Evolutionary conservation across 305 asterid genomes (phyloP), one percentile per base, ranked within the genome.

Genomic region (Fraxinus angustifolia): DNA sequence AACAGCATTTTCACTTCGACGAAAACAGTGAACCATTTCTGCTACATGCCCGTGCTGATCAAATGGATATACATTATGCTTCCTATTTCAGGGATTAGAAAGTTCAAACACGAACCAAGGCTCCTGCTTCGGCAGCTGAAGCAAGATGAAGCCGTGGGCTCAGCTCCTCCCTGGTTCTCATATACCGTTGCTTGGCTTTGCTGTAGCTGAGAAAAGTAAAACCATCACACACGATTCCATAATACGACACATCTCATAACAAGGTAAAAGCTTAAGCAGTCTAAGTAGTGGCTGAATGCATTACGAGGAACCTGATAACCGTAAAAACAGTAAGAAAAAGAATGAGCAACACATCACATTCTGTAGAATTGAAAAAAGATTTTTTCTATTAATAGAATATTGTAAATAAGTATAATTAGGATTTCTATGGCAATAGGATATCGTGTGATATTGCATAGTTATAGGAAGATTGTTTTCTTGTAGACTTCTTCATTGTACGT

Each of bases 121-220:
- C 97, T 76, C 99, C 98, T 53, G 99, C 98, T 85, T 96, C 98
- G 74, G 97, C 98, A 80, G 98, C 98, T 79, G 99, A 89, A 19
- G 93, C 97, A 83, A 96, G 99, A 91, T 96, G 98, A 84, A 94
- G 92, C 36, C 81, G 91, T 36, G 98, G 97, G 87, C 90, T 91
- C 77, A 94, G 90, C 87, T 91, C 86, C 83, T 90, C 89, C 89
- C 97, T 87, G 87, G 81, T 89, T 75, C 87, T 87, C 85, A 94
- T 75, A 86, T 96, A 94, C 34, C 97, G 90, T 85, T 92, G 94
- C 83, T 96, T 94, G 84, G 99, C 97, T 84, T 86, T 90, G 90
- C 91, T 93, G 87, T 96, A 96, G 91, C 97, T 96, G 90, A 53
- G 71, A 83, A 33, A 50, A 53, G 79, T 60, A 80, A 33, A 34